Evolutionary conservation across 441 rosid genomes (phyloP).

Genomic region (Populus trichocarpa): DNA sequence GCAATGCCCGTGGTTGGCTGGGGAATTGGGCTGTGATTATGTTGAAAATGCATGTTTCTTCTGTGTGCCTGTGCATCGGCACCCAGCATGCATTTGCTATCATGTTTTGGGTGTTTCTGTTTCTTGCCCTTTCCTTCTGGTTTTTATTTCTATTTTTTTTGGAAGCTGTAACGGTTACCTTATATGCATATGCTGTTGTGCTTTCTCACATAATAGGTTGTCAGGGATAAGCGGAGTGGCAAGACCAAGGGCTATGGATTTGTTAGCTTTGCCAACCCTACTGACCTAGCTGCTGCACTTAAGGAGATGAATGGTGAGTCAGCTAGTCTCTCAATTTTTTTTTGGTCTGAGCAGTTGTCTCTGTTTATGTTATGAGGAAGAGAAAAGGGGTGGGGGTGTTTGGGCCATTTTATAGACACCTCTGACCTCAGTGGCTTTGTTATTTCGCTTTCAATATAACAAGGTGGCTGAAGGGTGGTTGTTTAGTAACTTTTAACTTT

Average conservation of each 20-base stretch:
- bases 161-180: neutral
- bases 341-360: neutral
- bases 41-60: neutral
- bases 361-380: neutral
- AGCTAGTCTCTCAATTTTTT: neutral
- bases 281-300: conserved; percentile 84
- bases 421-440: neutral
- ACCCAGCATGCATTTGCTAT: neutral
- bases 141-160: neutral
- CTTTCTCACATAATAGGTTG: conserved; percentile 47
- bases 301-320: conserved; percentile 91
- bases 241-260: conserved; percentile 97
- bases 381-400: neutral
- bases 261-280: conserved; percentile 80
- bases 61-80: neutral
- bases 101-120: neutral
- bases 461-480: neutral
- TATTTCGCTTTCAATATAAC: neutral
- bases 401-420: neutral
- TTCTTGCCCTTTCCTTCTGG: neutral
- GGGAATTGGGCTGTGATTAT: neutral
- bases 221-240: conserved; percentile 92
- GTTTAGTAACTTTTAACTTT: neutral
- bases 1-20: neutral
- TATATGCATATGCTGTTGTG: conserved; percentile 5